A percentile compares a stretch with the other conserved stretches of the same genome.
Evolutionary conservation across 75 land plant genomes (phyloP).

Genomic region (Cupressus sempervirens): DNA sequence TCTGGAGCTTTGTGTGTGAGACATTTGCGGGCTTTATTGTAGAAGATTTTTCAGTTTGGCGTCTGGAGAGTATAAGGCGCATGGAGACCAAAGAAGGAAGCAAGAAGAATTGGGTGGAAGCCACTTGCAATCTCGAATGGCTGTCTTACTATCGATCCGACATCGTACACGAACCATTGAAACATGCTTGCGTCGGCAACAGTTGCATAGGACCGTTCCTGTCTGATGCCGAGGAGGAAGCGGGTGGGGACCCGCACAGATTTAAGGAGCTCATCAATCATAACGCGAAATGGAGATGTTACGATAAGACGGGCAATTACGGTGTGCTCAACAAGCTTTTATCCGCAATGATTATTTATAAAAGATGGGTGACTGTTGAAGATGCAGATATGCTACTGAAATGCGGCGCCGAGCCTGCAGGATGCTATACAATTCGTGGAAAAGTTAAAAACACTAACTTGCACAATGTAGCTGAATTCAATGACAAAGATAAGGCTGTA

Average conservation of each 20-base stretch:
- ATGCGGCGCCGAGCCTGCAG: not conserved
- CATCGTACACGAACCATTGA: not conserved
- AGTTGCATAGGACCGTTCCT: not conserved
- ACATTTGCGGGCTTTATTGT: not conserved
- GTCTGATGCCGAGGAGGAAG: not conserved
- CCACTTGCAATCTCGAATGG: not conserved
- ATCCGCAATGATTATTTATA: not conserved
- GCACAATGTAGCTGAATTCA: not conserved
- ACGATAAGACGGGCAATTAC: not conserved
- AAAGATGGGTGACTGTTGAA: not conserved
- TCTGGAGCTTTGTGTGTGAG: not conserved
- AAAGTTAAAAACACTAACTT: not conserved
- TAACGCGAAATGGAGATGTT: not conserved
- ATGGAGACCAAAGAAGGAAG: not conserved
- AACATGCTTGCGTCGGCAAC: not conserved
- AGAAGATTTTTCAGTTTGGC: rapidly evolving
- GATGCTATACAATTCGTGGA: not conserved
- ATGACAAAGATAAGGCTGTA: not conserved
- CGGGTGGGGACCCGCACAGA: not conserved
- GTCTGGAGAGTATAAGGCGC: not conserved
- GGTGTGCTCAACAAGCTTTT: not conserved
- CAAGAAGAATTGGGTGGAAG: not conserved
- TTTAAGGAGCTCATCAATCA: not conserved
- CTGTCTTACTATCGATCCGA: not conserved
- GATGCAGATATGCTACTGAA: not conserved